Evolutionary conservation across 2,329 filamentous ascomycete species (phyloP), one percentile per base, ranked within the genome.

Genomic region (Aspergillus latus): DNA sequence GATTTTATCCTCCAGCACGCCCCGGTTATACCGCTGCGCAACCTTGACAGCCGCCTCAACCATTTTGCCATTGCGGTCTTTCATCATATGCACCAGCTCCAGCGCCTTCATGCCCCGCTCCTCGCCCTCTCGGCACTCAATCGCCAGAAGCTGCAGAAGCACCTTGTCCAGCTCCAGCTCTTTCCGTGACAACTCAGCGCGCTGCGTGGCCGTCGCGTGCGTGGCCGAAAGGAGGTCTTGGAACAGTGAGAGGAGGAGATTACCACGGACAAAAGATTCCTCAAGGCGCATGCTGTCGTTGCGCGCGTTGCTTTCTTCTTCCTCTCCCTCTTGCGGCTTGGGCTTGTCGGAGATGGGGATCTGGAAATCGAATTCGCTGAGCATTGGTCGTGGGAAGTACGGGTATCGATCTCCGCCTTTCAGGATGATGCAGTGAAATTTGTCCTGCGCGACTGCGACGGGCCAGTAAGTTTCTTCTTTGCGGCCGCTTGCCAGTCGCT

Each of bases 361-460:
- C 43, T 88, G 85, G 71, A 99, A 96, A 48, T 92, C 90, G 69
- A 99, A 99, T 72, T 99, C 94, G 42, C 88, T 92, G 36, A 99
- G 86, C 37, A 97, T 79, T 2, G 91, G 92, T 8, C 89, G 87
- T 9, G 91, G 94, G 76, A 93, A 97, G 77, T 94, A 97, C 0
- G 93, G 92, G 68, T 97, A 90, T 68, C 88, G 84, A 70, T 99
- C 94, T 36, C 89, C 89, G 60, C 94, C 94, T 76, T 99, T 99
- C 69, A 99, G 86, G 66, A 99, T 97, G 75, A 99, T 97, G 77
- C 95, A 99, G 80, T 97, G 93, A 74, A 99, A 99, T 68, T 89
- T 93, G 68, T 89, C 83, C 66, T 92, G 86, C 2, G 93, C 91
- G 1, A 97, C 92, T 0, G 94, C 94, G 32, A 99, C 90, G 1